phyloP scores from a whole-genome alignment of 2,329 filamentous ascomycete genomes.

The Colletotrichum sp. region DNA sequence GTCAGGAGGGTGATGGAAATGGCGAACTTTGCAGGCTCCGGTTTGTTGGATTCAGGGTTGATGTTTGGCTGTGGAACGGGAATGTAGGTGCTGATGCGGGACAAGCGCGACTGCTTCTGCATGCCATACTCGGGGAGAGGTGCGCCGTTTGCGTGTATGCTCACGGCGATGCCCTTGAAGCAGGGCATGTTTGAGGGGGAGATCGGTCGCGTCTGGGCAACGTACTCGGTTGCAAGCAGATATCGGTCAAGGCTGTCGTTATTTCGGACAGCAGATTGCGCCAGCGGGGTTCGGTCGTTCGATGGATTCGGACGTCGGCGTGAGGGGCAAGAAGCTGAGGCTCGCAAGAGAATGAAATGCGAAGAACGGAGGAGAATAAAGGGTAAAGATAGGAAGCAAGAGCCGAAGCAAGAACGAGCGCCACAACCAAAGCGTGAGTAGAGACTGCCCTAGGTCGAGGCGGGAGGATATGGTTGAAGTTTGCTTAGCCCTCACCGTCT shows the following conservation, averaged over 20 bases:
- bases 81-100: slow-evolving; percentile 96
- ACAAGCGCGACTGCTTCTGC: slow-evolving; percentile 89
- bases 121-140: slow-evolving; percentile 93
- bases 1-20: slow-evolving; percentile 97
- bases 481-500: not conserved
- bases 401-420: not conserved
- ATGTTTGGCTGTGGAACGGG: slow-evolving; percentile 90
- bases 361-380: not conserved
- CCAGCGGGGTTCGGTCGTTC: not conserved
- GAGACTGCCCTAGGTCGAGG: not conserved
- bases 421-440: not conserved
- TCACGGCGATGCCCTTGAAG: slow-evolving; percentile 99
- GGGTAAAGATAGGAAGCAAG: not conserved
- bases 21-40: slow-evolving; percentile 94
- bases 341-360: not conserved
- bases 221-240: not conserved
- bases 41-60: slow-evolving; percentile 65
- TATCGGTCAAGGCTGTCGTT: not conserved
- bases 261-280: not conserved
- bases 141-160: slow-evolving; percentile 82
- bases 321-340: not conserved
- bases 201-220: not conserved
- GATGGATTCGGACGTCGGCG: not conserved
- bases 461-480: not conserved
- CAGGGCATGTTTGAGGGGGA: slow-evolving; percentile 72